These are phyloP conservation scores for Colletotrichum orchidophilum DNA, from an alignment of 2,329 filamentous ascomycete genomes.

Conservation along the genomic window DNA sequence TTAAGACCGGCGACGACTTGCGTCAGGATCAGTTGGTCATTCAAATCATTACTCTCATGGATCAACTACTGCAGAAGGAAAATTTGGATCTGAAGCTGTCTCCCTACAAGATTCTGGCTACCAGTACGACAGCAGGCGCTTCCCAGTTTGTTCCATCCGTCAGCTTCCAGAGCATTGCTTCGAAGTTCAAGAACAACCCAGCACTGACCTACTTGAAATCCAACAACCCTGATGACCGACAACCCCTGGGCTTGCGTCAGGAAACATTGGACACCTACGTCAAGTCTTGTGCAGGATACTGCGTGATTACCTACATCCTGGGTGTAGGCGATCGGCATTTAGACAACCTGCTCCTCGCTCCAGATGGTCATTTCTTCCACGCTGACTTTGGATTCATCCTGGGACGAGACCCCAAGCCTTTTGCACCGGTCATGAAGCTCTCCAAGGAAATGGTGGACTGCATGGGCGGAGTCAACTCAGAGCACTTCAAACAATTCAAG, in stretches of 20 bases:
- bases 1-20: constrained; percentile 96
- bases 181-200: constrained; percentile 79
- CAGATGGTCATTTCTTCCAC: constrained; percentile 96
- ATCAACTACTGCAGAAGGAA: constrained; percentile 92
- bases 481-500: constrained; percentile 89
- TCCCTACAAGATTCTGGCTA: constrained; percentile 95
- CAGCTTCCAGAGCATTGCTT: constrained; percentile 82
- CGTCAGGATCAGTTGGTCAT: constrained; percentile 98
- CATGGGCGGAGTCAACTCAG: constrained; percentile 86
- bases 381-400: constrained; percentile 99
- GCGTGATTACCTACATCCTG: constrained; percentile 97
- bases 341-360: constrained; percentile 91
- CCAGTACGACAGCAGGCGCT: constrained; percentile 86
- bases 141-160: constrained; percentile 93
- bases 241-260: constrained; percentile 86
- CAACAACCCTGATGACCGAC: constrained; percentile 87
- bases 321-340: constrained; percentile 96
- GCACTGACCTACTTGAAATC: constrained; percentile 86
- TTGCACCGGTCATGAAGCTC: constrained; percentile 96
- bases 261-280: constrained; percentile 96
- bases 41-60: constrained; percentile 94
- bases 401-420: constrained; percentile 95
- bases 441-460: constrained; percentile 98
- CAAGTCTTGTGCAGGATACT: constrained; percentile 96
- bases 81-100: constrained; percentile 95